Evolutionary conservation across 768 basidiomycete genomes (phyloP).

Genomic region (Tricholoma flavovirens): DNA sequence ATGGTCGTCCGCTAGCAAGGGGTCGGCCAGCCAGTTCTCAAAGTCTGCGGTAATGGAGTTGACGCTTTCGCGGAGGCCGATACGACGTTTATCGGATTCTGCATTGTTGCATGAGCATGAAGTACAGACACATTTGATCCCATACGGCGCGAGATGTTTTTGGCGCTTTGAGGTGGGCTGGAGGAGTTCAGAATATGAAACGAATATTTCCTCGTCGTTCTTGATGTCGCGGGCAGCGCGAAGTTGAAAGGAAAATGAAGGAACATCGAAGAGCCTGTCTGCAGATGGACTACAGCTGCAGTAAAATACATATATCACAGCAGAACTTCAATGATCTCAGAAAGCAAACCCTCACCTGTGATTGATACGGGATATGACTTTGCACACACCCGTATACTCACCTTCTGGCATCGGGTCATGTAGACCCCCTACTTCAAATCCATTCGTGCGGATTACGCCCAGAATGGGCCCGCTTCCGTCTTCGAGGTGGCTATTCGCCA

Average conservation of each 20-base stretch:
- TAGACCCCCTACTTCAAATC: slow-evolving; percentile 17
- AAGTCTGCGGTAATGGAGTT: slow-evolving; percentile 8
- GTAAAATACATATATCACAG: neutral
- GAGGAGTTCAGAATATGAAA: slow-evolving; percentile 21
- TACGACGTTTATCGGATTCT: slow-evolving; percentile 18
- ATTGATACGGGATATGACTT: slow-evolving; percentile 29
- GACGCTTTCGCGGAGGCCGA: slow-evolving; percentile 11
- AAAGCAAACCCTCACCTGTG: slow-evolving; percentile 26
- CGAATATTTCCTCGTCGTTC: slow-evolving; percentile 25
- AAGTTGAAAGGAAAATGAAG: slow-evolving; percentile 26
- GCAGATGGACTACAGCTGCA: slow-evolving; percentile 28
- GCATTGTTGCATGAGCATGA: slow-evolving; percentile 20
- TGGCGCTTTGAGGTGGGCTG: slow-evolving; percentile 18
- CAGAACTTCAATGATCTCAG: neutral
- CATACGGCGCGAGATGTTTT: slow-evolving; percentile 22
- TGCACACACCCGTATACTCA: slow-evolving; percentile 22
- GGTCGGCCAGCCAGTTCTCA: slow-evolving; percentile 12
- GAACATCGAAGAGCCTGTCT: slow-evolving; percentile 19
- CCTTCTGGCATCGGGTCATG: slow-evolving; percentile 15
- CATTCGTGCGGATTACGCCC: slow-evolving; percentile 31
- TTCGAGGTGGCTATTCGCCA: slow-evolving; percentile 25
- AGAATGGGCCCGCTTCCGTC: slow-evolving; percentile 30
- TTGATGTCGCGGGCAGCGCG: slow-evolving; percentile 22
- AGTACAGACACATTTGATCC: slow-evolving; percentile 21
- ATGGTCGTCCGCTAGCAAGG: slow-evolving; percentile 13